These are phyloP conservation scores for Aspergillus aculeatinus DNA, from an alignment of 2,329 filamentous ascomycete genomes.

Conservation along the genomic window DNA sequence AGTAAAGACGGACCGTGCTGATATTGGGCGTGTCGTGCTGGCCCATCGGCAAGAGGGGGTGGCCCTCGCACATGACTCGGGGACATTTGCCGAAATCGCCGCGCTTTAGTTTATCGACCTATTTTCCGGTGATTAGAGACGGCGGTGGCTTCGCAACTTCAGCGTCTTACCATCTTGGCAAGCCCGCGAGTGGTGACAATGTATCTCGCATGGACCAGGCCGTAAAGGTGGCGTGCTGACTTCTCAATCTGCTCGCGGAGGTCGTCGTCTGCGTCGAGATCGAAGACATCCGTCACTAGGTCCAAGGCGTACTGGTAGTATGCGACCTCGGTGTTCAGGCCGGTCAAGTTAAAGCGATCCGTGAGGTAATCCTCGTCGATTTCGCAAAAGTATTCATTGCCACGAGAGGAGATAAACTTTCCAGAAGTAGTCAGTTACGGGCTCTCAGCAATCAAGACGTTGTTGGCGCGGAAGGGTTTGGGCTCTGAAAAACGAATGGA, in stretches of 20 bases:
- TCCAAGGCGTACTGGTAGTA: constrained; percentile 99
- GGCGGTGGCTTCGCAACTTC: neutral
- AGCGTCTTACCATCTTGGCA: constrained; percentile 80
- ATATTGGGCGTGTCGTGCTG: constrained; percentile 83
- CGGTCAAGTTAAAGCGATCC: constrained; percentile 96
- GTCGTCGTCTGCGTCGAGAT: constrained; percentile 97
- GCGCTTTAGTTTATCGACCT: constrained; percentile 99
- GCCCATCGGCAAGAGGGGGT: constrained; percentile 92
- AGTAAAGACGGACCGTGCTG: constrained; percentile 95
- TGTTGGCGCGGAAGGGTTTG: neutral
- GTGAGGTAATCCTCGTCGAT: constrained; percentile 99
- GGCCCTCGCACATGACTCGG: constrained; percentile 88
- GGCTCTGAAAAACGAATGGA: too few species aligned
- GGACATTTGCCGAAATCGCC: constrained; percentile 97
- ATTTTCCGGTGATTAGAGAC: constrained; percentile 12
- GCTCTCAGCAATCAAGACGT: constrained; percentile 7
- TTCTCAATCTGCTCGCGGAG: constrained; percentile 98
- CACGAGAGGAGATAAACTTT: constrained; percentile 95
- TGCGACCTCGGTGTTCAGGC: constrained; percentile 93
- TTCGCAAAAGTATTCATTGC: constrained; percentile 99
- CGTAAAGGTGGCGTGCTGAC: constrained; percentile 91
- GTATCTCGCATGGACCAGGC: constrained; percentile 91
- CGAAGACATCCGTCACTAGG: constrained; percentile 96
- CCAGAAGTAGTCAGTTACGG: constrained; percentile 10
- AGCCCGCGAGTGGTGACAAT: constrained; percentile 93